phyloP scores from a whole-genome alignment of 2,329 filamentous ascomycete genomes.

The Cadophora sp. region DNA sequence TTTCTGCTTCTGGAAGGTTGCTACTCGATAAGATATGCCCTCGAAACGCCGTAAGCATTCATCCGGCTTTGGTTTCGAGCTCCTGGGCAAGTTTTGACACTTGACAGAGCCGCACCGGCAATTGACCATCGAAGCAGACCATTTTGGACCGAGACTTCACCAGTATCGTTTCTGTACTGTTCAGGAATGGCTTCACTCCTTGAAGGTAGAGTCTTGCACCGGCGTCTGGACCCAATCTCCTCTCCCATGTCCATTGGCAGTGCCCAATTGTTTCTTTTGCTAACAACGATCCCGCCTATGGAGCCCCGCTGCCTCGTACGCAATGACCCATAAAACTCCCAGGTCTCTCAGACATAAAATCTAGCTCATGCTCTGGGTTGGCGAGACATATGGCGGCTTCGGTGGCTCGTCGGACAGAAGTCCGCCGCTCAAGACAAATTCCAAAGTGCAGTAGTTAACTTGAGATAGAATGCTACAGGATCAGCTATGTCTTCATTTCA shows the following conservation, averaged over 20 bases:
- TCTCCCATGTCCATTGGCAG: background rate
- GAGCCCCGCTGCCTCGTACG: background rate
- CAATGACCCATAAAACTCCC: background rate
- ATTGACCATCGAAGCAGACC: background rate
- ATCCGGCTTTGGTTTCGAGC: background rate
- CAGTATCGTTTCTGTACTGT: background rate
- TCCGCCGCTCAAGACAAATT: background rate
- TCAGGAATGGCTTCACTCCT: background rate
- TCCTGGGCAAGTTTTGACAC: background rate
- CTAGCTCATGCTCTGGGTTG: background rate
- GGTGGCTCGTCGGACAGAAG: constrained; percentile 5
- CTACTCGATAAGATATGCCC: background rate
- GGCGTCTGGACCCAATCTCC: background rate
- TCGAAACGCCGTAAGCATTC: background rate
- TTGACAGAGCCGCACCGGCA: background rate
- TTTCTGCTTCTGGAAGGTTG: background rate
- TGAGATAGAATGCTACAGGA: too few species aligned
- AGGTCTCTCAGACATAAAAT: background rate
- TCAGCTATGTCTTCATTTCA: background rate
- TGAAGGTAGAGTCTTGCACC: background rate
- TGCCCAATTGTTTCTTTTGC: background rate
- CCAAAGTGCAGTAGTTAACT: background rate
- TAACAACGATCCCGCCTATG: background rate
- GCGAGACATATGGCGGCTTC: background rate
- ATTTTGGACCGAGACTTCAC: background rate